Percentiles rank a stretch among this genome's conserved stretches.
Conservation (phyloP, 2,329 filamentous ascomycete species). For the Stagonosporopsis rhizophila region DNA sequence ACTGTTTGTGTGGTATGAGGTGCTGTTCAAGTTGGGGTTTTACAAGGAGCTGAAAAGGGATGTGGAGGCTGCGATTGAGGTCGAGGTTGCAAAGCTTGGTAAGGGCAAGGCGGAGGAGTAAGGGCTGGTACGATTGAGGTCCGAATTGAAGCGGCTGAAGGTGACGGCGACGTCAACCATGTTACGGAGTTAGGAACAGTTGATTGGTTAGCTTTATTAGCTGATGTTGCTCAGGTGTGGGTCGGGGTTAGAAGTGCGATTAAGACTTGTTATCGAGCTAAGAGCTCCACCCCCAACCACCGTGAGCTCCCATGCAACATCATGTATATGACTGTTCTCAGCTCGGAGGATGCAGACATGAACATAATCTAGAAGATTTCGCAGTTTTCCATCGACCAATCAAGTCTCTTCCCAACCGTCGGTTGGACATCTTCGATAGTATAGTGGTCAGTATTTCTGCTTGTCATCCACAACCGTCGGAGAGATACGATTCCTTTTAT, state of each 20-base stretch:
- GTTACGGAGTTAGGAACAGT: not conserved
- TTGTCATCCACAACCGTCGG: constrained; percentile 16
- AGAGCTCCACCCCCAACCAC: no score
- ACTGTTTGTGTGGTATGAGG: constrained; percentile 95
- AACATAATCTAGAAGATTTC: not conserved
- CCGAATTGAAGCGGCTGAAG: not conserved
- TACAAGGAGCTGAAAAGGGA: constrained; percentile 63
- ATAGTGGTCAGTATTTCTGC: constrained; percentile 20
- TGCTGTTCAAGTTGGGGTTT: constrained; percentile 88
- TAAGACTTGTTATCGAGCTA: no score
- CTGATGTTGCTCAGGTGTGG: no score
- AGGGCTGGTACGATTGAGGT: not conserved
- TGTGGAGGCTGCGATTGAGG: constrained; percentile 49
- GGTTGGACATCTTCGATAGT: constrained; percentile 20
- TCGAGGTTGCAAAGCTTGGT: constrained; percentile 56
- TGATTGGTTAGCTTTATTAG: no score
- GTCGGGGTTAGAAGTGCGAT: no score
- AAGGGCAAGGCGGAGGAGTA: constrained; percentile 41
- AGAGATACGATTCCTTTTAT: constrained; percentile 12
- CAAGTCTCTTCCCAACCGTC: constrained; percentile 10
- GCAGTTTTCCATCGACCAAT: not conserved
- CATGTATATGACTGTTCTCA: not conserved
- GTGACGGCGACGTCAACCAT: not conserved
- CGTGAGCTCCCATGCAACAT: not conserved
- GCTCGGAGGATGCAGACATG: no score